Base-by-base conservation (phyloP, 495 filamentous ascomycete genomes). In the Podospora sp. region DNA sequence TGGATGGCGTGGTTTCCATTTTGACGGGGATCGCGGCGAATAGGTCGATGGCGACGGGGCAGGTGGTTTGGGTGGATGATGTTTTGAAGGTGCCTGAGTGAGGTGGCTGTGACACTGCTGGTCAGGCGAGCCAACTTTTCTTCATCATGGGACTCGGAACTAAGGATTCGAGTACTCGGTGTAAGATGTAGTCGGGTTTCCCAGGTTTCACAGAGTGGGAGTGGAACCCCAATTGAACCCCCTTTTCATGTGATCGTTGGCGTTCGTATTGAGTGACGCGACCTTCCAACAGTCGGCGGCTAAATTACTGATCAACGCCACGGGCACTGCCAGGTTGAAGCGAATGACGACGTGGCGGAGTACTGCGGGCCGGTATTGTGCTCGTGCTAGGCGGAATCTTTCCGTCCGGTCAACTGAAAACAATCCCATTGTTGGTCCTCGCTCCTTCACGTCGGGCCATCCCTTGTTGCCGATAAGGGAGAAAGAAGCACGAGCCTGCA, bases 1-100 rank as follows among this genome's bases (percentile, higher is more conserved):
- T 87, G 11, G 84, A 88, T 65, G 86, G 85, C 2, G 85, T 84
- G 0, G 74, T 80, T 67, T 85, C 83, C 6, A 87, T 88, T 52
- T 40, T 86, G 67, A 87, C 84, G 0, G 86, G 85, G 0, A 85
- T 88, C 68, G 84, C 83, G 26, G 85, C 85, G 6, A 88, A 87
- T 65, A 76, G 73, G 72, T 85, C 85, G 6, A 84, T 87, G 36
- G 79, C 80, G 1, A 86, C 81, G 56, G 85, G 84, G 0, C 79
- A 81, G 63, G 79, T 82, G n/a, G 77, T 83, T 2, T 76, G 71
- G 59, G 80, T 83, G 1, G 80, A 83, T 67, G 78, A 82, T 63
- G 75, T 82, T 20, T 35, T 81, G 50, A 70, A 72, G 49, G 72
- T 82, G 64, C 75, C 75, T 9, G 68, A 33, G 6, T 62, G 21